Evolutionary conservation across 495 filamentous ascomycete genomes (phyloP).

Genomic region (Talaromyces trachyspermus): DNA sequence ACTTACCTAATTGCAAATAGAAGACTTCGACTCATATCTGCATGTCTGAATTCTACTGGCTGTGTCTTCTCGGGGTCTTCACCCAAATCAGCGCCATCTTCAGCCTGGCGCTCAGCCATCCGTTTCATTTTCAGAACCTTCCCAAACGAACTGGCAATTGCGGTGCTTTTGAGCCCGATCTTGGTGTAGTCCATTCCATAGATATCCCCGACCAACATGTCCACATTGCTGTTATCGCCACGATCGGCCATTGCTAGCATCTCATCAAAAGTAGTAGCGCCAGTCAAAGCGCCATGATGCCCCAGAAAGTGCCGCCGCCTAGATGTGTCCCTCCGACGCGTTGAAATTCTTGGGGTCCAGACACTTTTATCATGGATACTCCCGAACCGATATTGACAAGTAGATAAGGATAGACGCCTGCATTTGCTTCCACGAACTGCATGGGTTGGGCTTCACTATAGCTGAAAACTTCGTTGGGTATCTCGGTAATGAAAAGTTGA

Average conservation of each 20-base stretch:
- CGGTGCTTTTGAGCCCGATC: slow-evolving; percentile 86
- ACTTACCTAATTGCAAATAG: slow-evolving; percentile 72
- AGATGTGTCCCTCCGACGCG: slow-evolving; percentile 92
- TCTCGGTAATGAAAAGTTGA: slow-evolving; percentile 99
- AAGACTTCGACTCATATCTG: slow-evolving; percentile 63
- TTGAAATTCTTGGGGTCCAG: slow-evolving; percentile 72
- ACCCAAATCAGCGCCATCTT: slow-evolving; percentile 59
- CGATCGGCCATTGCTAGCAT: slow-evolving; percentile 91
- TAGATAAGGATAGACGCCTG: slow-evolving; percentile 88
- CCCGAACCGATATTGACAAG: slow-evolving; percentile 99
- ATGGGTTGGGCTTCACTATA: slow-evolving; percentile 85
- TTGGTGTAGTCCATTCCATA: slow-evolving; percentile 94
- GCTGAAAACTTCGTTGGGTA: slow-evolving; percentile 92
- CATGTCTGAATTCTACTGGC: slow-evolving; percentile 44
- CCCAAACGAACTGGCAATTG: slow-evolving; percentile 92
- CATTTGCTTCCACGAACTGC: slow-evolving; percentile 64
- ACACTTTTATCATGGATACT: slow-evolving; percentile 97
- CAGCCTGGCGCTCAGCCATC: slow-evolving; percentile 64
- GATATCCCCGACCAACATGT: slow-evolving; percentile 97
- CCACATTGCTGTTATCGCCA: slow-evolving; percentile 86
- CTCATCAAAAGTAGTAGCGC: slow-evolving; percentile 85
- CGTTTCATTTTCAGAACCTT: slow-evolving; percentile 89
- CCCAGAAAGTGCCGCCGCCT: slow-evolving; percentile 94
- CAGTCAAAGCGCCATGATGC: slow-evolving; percentile 85
- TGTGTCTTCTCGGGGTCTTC: slow-evolving; percentile 35